Evolutionary conservation across 2,329 filamentous ascomycete genomes (phyloP), one percentile per base, ranked within the genome.

Genomic region (Aspergillus viridinutans): DNA sequence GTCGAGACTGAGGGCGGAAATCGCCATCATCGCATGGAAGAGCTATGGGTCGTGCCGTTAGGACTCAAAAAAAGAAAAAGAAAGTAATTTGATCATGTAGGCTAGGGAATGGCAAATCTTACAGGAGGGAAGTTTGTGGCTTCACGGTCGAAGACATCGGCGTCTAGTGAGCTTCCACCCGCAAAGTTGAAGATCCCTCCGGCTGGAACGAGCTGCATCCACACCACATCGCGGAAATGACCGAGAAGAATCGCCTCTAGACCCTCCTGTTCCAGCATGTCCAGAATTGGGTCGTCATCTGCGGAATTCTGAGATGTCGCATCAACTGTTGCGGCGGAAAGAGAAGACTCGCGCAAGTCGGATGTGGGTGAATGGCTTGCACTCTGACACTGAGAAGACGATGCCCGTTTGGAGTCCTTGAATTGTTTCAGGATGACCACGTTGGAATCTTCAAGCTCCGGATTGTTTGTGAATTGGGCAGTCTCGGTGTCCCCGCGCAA

Each of bases 1-100:
- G 23, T 77, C 76, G 47, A 83, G 72, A 62, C 80, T 81, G 47
- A 84, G 74, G 20, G 80, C 80, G 25, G 80, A 81, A n/a, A 85
- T 69, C 4, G 82, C 82, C 73, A 83, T 82, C 60, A 85, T 83
- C 7, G 83, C 81, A 64, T 84, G 80, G 50, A 80, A 79, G 54
- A 85, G 75, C 81, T 83, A 52, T 47, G 51, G 23, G n/a, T 7
- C 50, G 50, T 54, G 48, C 53, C 50, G 60, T 54, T 50, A 56
- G 52, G 23, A 49, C 14, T 17, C 12, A 58, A 26, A 47, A 47
- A 49, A 56, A 50, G 49, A 47, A 20, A 51, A 29, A 3, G 12
- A 52, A 29, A 7, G 12, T 25, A 4, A 2, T 23, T 14, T 17
- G 43, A 14, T 20, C 17, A 29, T 38, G n/a, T 9, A 21, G 2